A percentile compares a stretch with the other conserved stretches of the same genome.
Evolutionary conservation across 2,329 filamentous ascomycete genomes (phyloP).

Genomic region (Dothideomycetes sp.): DNA sequence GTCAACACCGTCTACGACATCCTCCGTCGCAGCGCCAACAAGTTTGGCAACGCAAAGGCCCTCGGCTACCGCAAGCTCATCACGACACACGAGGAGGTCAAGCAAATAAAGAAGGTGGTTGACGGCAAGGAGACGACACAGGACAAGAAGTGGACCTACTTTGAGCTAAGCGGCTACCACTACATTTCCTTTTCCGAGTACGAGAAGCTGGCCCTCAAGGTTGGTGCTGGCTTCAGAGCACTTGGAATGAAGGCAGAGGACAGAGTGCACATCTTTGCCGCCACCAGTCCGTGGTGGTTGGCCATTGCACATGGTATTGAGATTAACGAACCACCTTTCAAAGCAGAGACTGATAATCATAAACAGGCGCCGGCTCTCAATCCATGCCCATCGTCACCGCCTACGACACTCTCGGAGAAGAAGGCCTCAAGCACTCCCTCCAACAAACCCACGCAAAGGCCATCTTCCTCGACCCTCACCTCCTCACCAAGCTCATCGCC

Average conservation of each 20-base stretch:
- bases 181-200: constrained; percentile 75
- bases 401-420: constrained; percentile 82
- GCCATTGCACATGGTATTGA: constrained; percentile 49
- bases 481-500: constrained; percentile 44
- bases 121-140: constrained; percentile 70
- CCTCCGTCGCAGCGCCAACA: constrained; percentile 54
- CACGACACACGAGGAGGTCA: constrained; percentile 69
- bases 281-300: constrained; percentile 79
- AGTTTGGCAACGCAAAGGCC: constrained; percentile 41
- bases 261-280: constrained; percentile 70
- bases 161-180: constrained; percentile 67
- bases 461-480: constrained; percentile 79
- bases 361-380: constrained; percentile 65
- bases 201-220: constrained; percentile 54
- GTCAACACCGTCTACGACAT: constrained; percentile 72
- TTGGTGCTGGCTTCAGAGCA: constrained; percentile 64
- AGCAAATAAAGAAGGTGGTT: constrained; percentile 80
- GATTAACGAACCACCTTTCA: background rate
- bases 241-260: constrained; percentile 59
- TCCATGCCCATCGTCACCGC: constrained; percentile 87
- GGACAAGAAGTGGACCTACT: constrained; percentile 86
- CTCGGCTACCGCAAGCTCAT: constrained; percentile 61
- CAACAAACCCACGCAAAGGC: constrained; percentile 67
- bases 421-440: constrained; percentile 76
- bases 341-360: background rate